phyloP scores from a whole-genome alignment of 2,329 filamentous ascomycete genomes.

The Coniochaeta sp. region DNA sequence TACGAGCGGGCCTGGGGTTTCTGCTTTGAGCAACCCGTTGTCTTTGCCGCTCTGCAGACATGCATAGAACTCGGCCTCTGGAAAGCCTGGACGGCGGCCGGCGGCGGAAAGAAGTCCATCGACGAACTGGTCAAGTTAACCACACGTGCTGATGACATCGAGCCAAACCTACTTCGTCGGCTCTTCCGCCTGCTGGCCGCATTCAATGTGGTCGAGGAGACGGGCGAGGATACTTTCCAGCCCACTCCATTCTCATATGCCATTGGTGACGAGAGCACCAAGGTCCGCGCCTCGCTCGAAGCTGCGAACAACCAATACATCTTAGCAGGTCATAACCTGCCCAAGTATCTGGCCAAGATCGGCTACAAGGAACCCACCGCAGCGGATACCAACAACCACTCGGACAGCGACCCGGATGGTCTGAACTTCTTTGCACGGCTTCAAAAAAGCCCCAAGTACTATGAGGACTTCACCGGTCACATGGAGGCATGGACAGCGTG shows the following conservation, averaged over 20 bases:
- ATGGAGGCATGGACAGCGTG: conserved; percentile 25
- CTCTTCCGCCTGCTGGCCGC: conserved; percentile 21
- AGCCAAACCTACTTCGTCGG: conserved; percentile 21
- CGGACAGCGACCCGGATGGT: conserved; percentile 12
- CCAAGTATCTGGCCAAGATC: conserved; percentile 22
- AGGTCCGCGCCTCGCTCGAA: conserved; percentile 20
- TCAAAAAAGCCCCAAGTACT: conserved; percentile 17
- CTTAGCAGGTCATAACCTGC: conserved; percentile 19
- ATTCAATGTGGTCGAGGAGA: conserved; percentile 22
- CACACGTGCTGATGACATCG: conserved; percentile 7
- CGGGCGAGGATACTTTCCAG: conserved; percentile 18
- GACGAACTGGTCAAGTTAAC: conserved; percentile 18
- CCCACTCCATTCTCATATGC: conserved; percentile 22
- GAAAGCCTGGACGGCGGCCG: conserved; percentile 19
- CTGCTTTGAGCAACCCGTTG: conserved; percentile 20
- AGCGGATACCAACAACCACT: conserved; percentile 17
- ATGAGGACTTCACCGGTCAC: conserved; percentile 23
- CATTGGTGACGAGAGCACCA: conserved; percentile 21
- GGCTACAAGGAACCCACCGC: conserved; percentile 23
- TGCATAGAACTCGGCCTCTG: conserved; percentile 22
- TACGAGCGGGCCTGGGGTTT: conserved; percentile 23
- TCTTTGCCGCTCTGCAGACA: conserved; percentile 20
- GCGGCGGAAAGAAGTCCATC: conserved; percentile 18
- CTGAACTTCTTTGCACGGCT: conserved; percentile 24
- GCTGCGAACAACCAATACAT: conserved; percentile 23